phyloP scores from a whole-genome alignment of 768 basidiomycete species.

The Mycena maculata region DNA sequence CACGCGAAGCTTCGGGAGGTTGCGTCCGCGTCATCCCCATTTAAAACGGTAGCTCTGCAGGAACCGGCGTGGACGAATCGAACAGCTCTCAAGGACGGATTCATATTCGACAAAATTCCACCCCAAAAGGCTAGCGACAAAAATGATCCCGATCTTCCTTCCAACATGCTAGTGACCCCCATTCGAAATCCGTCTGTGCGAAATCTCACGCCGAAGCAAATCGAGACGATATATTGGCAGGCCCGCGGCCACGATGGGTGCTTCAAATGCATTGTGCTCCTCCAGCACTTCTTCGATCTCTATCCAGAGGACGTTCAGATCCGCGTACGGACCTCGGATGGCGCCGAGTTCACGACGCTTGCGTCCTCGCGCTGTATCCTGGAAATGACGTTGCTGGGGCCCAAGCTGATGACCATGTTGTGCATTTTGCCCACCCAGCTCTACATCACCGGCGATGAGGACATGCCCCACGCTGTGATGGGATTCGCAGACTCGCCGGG shows the following conservation, averaged over 20 bases:
- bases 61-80: constrained; percentile 6
- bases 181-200: background rate
- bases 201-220: constrained; percentile 14
- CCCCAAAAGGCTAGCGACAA: background rate
- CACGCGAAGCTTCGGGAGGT: constrained; percentile 34
- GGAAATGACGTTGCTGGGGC: constrained; percentile 21
- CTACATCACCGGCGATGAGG: constrained; percentile 25
- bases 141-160: constrained; percentile 29
- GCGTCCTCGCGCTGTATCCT: constrained; percentile 14
- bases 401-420: constrained; percentile 19
- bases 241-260: constrained; percentile 37
- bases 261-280: constrained; percentile 28
- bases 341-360: constrained; percentile 23
- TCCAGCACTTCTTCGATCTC: constrained; percentile 37
- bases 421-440: constrained; percentile 12
- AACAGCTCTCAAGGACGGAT: constrained; percentile 22
- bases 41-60: constrained; percentile 1
- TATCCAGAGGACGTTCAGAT: constrained; percentile 8
- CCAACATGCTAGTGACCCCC: constrained; percentile 33
- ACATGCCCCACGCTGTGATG: constrained; percentile 33
- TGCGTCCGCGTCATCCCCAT: constrained; percentile 1
- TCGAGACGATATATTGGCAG: constrained; percentile 39
- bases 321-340: constrained; percentile 28
- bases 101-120: constrained; percentile 25
- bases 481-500: constrained; percentile 13